Conservation (phyloP, 345 rosid species). For the Gossypium mustelinum region DNA sequence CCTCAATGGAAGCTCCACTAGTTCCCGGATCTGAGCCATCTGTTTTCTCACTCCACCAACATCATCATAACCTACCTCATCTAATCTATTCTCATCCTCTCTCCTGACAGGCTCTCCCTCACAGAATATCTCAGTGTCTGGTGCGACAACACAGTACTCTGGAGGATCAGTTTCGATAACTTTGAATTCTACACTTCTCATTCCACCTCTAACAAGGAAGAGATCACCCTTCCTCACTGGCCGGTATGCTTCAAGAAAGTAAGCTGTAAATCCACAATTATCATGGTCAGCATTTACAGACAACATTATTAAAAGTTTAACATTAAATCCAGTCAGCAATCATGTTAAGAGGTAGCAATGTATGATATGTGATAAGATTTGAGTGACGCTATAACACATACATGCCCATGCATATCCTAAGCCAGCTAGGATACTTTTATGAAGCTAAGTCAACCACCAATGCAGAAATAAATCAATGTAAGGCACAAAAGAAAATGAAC, state of each 20-base stretch:
- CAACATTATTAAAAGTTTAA: not conserved
- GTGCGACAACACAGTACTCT: constrained; percentile 93
- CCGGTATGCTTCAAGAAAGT: constrained; percentile 85
- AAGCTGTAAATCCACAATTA: constrained; percentile 49
- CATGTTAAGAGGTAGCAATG: not conserved
- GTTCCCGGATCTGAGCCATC: constrained; percentile 95
- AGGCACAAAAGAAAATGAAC: too few relatives aligned
- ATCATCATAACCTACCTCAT: constrained; percentile 94
- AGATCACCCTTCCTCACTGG: constrained; percentile 96
- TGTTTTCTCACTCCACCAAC: constrained; percentile 99
- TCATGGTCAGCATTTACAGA: constrained; percentile 16
- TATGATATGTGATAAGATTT: not conserved
- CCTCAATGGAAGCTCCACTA: constrained; percentile 90
- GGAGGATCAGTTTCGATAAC: constrained; percentile 84
- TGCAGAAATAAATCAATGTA: too few relatives aligned
- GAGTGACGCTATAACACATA: not conserved
- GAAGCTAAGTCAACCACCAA: not conserved
- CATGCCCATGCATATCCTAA: not conserved
- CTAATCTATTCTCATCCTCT: constrained; percentile 88
- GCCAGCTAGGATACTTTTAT: not conserved
- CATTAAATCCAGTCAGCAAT: not conserved
- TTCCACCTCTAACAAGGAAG: constrained; percentile 94
- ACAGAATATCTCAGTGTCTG: constrained; percentile 94
- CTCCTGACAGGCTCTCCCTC: constrained; percentile 92
- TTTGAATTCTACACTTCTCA: constrained; percentile 94